Evolutionary conservation across 2,329 filamentous ascomycete genomes (phyloP).

Genomic region (Tympanopsis confertula): DNA sequence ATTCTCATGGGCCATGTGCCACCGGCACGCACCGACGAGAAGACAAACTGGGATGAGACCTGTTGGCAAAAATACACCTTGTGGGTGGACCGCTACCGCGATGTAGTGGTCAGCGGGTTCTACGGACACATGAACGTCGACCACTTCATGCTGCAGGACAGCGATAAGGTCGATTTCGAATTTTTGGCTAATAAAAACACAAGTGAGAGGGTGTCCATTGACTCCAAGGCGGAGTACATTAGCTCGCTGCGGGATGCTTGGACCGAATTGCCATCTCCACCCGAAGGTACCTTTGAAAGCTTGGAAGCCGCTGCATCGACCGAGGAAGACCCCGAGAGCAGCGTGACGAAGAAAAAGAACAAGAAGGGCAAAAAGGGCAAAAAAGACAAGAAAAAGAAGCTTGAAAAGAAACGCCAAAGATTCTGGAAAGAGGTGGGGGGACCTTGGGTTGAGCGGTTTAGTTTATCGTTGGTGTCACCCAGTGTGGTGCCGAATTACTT

Average conservation of each 20-base stretch:
- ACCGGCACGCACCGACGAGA: slow-evolving; percentile 52
- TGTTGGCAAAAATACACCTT: slow-evolving; percentile 68
- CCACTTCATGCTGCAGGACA: slow-evolving; percentile 65
- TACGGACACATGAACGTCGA: slow-evolving; percentile 71
- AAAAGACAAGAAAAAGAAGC: slow-evolving; percentile 36
- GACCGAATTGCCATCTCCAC: slow-evolving; percentile 37
- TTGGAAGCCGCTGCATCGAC: slow-evolving; percentile 9
- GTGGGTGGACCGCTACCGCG: slow-evolving; percentile 57
- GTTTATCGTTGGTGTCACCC: slow-evolving; percentile 67
- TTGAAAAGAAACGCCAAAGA: slow-evolving; percentile 36
- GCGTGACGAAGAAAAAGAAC: slow-evolving; percentile 10
- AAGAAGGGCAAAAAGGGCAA: slow-evolving; percentile 6
- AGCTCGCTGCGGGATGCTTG: slow-evolving; percentile 46
- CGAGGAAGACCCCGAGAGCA: slow-evolving; percentile 9
- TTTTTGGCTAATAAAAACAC: slow-evolving; percentile 15
- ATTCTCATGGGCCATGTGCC: slow-evolving; percentile 64
- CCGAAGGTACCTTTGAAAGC: neutral
- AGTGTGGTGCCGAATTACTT: slow-evolving; percentile 91
- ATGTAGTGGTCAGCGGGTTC: slow-evolving; percentile 51
- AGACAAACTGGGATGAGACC: slow-evolving; percentile 60
- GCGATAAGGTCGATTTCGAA: slow-evolving; percentile 41
- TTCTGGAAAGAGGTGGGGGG: slow-evolving; percentile 63
- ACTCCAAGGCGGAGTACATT: slow-evolving; percentile 48
- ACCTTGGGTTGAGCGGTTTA: slow-evolving; percentile 73
- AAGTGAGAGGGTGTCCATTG: slow-evolving; percentile 33